Evolutionary conservation across 2,329 filamentous ascomycete genomes (phyloP).

Genomic region (Penicillium thymicola): DNA sequence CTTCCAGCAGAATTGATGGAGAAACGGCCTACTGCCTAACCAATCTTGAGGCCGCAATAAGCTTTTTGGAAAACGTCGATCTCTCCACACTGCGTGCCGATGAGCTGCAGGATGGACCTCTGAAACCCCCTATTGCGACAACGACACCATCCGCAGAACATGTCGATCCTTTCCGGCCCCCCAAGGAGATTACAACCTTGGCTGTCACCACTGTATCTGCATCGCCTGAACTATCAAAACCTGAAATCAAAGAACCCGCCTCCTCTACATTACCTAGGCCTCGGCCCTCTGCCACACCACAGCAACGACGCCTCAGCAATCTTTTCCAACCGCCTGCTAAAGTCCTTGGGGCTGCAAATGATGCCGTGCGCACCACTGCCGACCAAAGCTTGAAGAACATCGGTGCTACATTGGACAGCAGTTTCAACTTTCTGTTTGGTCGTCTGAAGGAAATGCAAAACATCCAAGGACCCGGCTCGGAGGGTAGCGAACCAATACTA

Average conservation of each 20-base stretch:
- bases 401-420: constrained; percentile 82
- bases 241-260: constrained; percentile 28
- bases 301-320: constrained; percentile 76
- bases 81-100: constrained; percentile 81
- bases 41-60: constrained; percentile 90
- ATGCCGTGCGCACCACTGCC: constrained; percentile 80
- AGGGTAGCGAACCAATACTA: constrained; percentile 49
- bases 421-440: constrained; percentile 89
- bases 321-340: constrained; percentile 81
- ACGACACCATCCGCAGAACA: constrained; percentile 26
- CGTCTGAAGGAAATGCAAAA: constrained; percentile 68
- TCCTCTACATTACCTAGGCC: constrained; percentile 35
- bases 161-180: constrained; percentile 24
- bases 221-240: constrained; percentile 30
- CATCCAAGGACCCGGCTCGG: constrained; percentile 48
- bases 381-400: constrained; percentile 93
- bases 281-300: constrained; percentile 41
- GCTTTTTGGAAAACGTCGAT: constrained; percentile 92
- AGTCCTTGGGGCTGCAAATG: constrained; percentile 76
- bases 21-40: constrained; percentile 96
- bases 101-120: constrained; percentile 66
- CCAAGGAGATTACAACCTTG: constrained; percentile 26
- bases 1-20: constrained; percentile 79
- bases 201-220: constrained; percentile 29
- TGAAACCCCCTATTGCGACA: constrained; percentile 49